Percentiles rank a stretch among this genome's conserved stretches.
Conservation (phyloP, 345 rosid genomes). For the Euphorbia lathyris region DNA sequence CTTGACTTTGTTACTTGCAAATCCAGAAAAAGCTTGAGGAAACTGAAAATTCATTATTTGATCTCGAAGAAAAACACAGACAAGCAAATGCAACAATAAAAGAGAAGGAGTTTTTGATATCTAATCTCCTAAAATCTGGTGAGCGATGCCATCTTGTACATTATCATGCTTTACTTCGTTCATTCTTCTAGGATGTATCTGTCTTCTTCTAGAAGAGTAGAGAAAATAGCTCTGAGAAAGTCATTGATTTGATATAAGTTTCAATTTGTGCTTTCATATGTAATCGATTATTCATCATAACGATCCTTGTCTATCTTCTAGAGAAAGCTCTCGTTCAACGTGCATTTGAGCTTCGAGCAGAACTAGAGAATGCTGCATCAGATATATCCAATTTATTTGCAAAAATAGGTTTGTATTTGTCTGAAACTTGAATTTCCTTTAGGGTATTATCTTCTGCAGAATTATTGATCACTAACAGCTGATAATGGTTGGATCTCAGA, state of each 20-base stretch:
- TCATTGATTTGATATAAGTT: not conserved
- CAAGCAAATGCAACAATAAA: slow-evolving; percentile 89
- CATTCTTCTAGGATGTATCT: not conserved
- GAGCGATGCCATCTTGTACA: slow-evolving; percentile 12
- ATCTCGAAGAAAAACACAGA: slow-evolving; percentile 91
- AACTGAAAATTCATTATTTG: slow-evolving; percentile 72
- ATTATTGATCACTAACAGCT: not conserved
- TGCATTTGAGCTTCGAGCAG: slow-evolving; percentile 78
- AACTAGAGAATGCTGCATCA: slow-evolving; percentile 82
- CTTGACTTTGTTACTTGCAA: slow-evolving; percentile 24
- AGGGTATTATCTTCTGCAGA: not conserved
- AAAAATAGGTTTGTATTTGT: slow-evolving; percentile 65
- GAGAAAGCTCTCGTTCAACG: slow-evolving; percentile 83
- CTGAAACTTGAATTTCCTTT: slow-evolving; percentile 10
- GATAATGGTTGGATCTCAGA: slow-evolving; percentile 42
- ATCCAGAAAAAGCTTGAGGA: slow-evolving; percentile 83
- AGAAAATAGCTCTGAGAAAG: not conserved
- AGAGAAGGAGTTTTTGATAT: slow-evolving; percentile 88
- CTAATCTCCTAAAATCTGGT: slow-evolving; percentile 88
- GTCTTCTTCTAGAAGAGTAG: not conserved
- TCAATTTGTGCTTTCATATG: not conserved
- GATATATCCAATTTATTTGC: slow-evolving; percentile 82
- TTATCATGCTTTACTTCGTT: not conserved
- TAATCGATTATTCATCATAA: not conserved
- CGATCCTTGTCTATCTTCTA: slow-evolving; percentile 29